These are phyloP conservation scores for Nitzschia palea DNA, from an alignment of 108 stramenopile species.

Conservation along the genomic window DNA sequence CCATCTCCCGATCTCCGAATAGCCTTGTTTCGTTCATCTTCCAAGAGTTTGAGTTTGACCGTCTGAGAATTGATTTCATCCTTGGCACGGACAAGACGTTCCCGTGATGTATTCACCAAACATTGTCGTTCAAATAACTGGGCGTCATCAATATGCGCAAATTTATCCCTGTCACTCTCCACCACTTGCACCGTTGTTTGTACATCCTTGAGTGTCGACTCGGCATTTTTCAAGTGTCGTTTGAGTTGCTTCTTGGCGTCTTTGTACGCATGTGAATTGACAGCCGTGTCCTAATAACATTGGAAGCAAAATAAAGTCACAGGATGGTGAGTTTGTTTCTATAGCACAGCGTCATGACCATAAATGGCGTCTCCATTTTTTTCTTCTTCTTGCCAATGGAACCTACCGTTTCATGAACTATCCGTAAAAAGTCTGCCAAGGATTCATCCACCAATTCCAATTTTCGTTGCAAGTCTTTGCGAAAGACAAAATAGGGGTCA, in stretches of 20 bases:
- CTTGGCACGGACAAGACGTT: constrained; percentile 52
- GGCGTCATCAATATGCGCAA: constrained; percentile 61
- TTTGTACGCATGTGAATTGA: constrained; percentile 64
- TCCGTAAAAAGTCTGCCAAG: constrained; percentile 51
- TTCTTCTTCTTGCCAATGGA: too few species aligned
- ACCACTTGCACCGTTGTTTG: constrained; percentile 70
- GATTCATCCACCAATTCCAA: constrained; percentile 59
- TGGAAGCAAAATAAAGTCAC: too few species aligned
- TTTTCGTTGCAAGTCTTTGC: constrained; percentile 63
- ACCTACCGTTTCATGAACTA: constrained; percentile 71
- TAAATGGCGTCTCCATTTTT: too few species aligned
- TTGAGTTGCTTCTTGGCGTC: constrained; percentile 79
- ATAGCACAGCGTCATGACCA: too few species aligned
- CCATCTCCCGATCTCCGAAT: constrained; percentile 49
- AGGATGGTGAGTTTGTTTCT: too few species aligned
- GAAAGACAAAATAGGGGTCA: constrained; percentile 83
- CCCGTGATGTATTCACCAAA: constrained; percentile 55
- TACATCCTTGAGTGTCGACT: constrained; percentile 68
- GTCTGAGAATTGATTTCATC: constrained; percentile 59
- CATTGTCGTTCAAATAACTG: constrained; percentile 60
- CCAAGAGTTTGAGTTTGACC: constrained; percentile 58
- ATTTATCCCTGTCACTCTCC: constrained; percentile 58
- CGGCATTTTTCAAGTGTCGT: constrained; percentile 70
- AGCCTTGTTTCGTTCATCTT: constrained; percentile 69
- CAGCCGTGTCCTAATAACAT: constrained; percentile 61